Base-by-base conservation (phyloP, 345 rosid species). In the Jatropha curcas region DNA sequence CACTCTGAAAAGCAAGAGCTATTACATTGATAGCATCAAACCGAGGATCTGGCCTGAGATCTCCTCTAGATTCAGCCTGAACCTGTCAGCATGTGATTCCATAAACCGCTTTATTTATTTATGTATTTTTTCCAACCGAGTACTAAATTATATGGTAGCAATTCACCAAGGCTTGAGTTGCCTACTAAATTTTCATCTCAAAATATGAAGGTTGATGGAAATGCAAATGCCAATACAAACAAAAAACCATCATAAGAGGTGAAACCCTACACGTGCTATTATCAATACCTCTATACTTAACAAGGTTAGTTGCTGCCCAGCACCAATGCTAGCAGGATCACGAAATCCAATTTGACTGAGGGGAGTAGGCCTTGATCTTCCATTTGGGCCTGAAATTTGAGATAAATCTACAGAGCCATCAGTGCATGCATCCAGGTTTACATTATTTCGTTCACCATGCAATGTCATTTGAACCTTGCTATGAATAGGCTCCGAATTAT, bases 291-390 rank as follows among this genome's bases (percentile, higher is more conserved):
- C 98, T 67, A 94, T 74, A 75, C 98, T 94, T 76, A 90, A 78
- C 77, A 92, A 71, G 60, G 97, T 90, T 60, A 94, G 87, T 72
- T 94, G 98, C 78, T 92, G 96, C 72, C 98, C 98, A 69, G 88
- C 97, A 71, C 98, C 98, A 82, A 85, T 76, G 82, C 96, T 92
- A 17, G 98, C 97, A 79, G 98, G 95, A 88, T 94, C 98, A 76
- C 89, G 90, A 74, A 90, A 94, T 61, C 98, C 98, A 67, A 84
- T 87, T 88, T 94, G 98, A 80, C 99, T 94, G 71, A 89, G 87
- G 63, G 98, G 98, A 76, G 98, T 94, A 46, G 88, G 84, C 68
- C 84, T 82, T 61, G 97, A 83, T 80, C 87, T 85, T 69, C 81
- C 86, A 70, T 80, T 88, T 80, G 99, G 98, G 35, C 96, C 97